A percentile compares a stretch with the other conserved stretches of the same genome.
Evolutionary conservation across 805 yeast genomes (phyloP).

Genomic region (Komagataella ulmi): DNA sequence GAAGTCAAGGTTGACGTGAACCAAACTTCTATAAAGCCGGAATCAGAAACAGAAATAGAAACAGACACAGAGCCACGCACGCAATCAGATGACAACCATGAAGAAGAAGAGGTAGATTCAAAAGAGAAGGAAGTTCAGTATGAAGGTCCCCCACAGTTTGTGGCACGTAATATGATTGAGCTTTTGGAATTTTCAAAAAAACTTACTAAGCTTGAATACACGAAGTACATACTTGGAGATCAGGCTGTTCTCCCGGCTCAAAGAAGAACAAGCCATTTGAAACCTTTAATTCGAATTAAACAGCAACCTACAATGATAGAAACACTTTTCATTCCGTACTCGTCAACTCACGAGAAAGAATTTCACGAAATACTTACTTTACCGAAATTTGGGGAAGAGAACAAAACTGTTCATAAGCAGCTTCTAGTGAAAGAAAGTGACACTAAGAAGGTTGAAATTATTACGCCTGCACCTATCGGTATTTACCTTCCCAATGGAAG

Average conservation of each 20-base stretch:
- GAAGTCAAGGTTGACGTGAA: not conserved
- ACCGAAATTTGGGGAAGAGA: slow-evolving; percentile 54
- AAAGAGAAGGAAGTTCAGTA: slow-evolving; percentile 11
- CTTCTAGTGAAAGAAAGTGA: slow-evolving; percentile 31
- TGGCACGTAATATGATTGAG: slow-evolving; percentile 39
- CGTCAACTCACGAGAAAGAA: slow-evolving; percentile 7
- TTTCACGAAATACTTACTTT: slow-evolving; percentile 29
- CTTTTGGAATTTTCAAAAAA: slow-evolving; percentile 34
- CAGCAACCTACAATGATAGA: slow-evolving; percentile 2
- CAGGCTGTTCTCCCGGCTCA: slow-evolving; percentile 40
- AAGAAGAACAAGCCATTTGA: slow-evolving; percentile 39
- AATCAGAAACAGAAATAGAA: not conserved
- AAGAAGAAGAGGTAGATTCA: slow-evolving; percentile 1
- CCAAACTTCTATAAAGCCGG: slow-evolving; percentile 2
- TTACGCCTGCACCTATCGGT: slow-evolving; percentile 65
- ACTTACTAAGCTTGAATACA: slow-evolving; percentile 16
- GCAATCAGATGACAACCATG: not conserved
- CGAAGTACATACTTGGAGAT: slow-evolving; percentile 42
- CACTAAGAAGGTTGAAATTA: slow-evolving; percentile 33
- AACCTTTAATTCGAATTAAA: slow-evolving; percentile 23
- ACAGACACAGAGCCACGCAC: not conserved
- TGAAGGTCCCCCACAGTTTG: slow-evolving; percentile 61
- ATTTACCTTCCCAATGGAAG: slow-evolving; percentile 57
- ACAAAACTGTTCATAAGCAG: slow-evolving; percentile 24
- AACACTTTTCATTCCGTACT: slow-evolving; percentile 5